Percentiles rank a stretch among this genome's conserved stretches.
Evolutionary conservation across 2,329 filamentous ascomycete genomes (phyloP).

Genomic region (Scytalidium lignicola): DNA sequence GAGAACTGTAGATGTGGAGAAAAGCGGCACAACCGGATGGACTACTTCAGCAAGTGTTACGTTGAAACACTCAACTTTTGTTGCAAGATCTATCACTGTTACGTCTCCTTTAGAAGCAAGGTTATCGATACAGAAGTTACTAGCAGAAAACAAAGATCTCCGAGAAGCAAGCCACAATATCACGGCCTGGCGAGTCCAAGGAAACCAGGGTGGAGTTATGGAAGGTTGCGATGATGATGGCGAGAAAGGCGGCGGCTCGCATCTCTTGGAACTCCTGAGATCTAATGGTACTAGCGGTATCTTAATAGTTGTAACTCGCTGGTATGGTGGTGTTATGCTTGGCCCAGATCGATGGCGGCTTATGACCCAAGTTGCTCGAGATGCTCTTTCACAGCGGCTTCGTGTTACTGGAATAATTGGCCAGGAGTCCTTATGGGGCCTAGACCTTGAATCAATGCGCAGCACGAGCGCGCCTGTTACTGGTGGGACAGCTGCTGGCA

Average conservation of each 20-base stretch:
- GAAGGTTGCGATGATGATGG: slow-evolving; percentile 46
- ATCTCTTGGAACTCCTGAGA: slow-evolving; percentile 49
- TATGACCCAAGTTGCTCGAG: slow-evolving; percentile 52
- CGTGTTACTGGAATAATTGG: slow-evolving; percentile 36
- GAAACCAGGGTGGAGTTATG: slow-evolving; percentile 13
- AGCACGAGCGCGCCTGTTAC: slow-evolving; percentile 11
- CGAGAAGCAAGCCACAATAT: slow-evolving; percentile 51
- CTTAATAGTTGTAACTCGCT: slow-evolving; percentile 54
- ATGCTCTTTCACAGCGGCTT: slow-evolving; percentile 48
- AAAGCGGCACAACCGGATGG: slow-evolving; percentile 33
- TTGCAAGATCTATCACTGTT: slow-evolving; percentile 46
- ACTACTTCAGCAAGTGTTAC: slow-evolving; percentile 45
- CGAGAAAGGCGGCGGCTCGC: slow-evolving; percentile 53
- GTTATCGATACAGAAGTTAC: slow-evolving; percentile 40
- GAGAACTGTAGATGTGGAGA: not conserved
- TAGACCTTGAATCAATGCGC: slow-evolving; percentile 48
- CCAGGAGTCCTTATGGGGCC: slow-evolving; percentile 55
- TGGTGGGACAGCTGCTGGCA: slow-evolving; percentile 38
- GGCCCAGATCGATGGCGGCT: slow-evolving; percentile 58
- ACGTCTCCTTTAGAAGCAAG: slow-evolving; percentile 35
- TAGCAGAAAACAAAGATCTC: slow-evolving; percentile 44
- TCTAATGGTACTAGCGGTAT: slow-evolving; percentile 46
- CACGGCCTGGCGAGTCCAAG: slow-evolving; percentile 24
- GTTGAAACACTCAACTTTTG: slow-evolving; percentile 50
- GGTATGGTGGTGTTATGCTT: slow-evolving; percentile 58